A percentile compares a stretch with the other conserved stretches of the same genome.
Evolutionary conservation across 345 rosid genomes (phyloP).

Genomic region (Camelina hispida): DNA sequence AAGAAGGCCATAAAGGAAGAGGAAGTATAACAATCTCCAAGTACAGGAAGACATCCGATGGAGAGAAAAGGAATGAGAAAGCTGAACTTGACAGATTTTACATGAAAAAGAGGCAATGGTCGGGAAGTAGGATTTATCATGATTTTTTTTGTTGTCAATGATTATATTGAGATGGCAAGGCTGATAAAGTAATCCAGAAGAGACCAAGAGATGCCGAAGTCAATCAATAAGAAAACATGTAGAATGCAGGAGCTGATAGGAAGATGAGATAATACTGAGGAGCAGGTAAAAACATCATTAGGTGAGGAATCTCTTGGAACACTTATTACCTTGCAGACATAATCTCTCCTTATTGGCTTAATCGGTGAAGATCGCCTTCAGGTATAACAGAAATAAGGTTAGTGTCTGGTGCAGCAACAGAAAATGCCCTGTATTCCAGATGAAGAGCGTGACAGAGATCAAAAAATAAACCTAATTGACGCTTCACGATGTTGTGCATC

Average conservation of each 20-base stretch:
- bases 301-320: conserved; percentile 60
- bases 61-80: conserved; percentile 25
- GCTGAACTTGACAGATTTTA: conserved; percentile 22
- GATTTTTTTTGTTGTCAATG: neutral
- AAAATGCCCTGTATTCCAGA: conserved; percentile 67
- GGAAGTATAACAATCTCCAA: neutral
- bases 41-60: conserved; percentile 18
- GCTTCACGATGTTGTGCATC: conserved; percentile 78
- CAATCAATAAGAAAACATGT: conserved; percentile 28
- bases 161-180: conserved; percentile 16
- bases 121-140: neutral
- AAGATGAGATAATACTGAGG: conserved; percentile 44
- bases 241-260: conserved; percentile 32
- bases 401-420: conserved; percentile 65
- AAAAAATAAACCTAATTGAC: conserved; percentile 88
- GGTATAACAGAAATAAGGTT: conserved; percentile 87
- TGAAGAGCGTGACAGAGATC: conserved; percentile 71
- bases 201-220: conserved; percentile 26
- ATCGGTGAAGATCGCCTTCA: conserved; percentile 97
- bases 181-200: conserved; percentile 5
- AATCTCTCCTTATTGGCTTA: conserved; percentile 95
- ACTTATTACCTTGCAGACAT: conserved; percentile 95
- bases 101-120: conserved; percentile 1
- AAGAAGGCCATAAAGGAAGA: conserved; percentile 13
- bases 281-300: conserved; percentile 49